Evolutionary conservation across 2,329 filamentous ascomycete genomes (phyloP), one percentile per base, ranked within the genome.

Genomic region (Meredithiella fracta): DNA sequence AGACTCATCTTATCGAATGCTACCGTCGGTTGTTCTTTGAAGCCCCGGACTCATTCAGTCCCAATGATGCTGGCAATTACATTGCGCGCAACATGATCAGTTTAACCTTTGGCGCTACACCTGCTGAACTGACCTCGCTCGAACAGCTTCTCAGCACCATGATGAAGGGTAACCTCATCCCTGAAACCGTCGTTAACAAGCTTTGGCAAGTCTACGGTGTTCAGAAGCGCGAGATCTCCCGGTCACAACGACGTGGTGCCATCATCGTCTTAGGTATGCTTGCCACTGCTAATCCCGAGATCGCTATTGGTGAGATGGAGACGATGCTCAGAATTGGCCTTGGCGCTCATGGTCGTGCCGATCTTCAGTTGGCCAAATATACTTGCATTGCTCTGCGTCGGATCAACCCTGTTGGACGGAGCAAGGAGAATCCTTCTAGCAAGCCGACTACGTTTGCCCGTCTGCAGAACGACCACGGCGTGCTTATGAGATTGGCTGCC

Each of bases 81-180:
- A 85, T 98, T 64, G 91, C 91, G 25, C 82, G 90, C 60, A 98
- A 97, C 69, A 98, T 98, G 91, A 97, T 97, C 68, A 96, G 90
- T 74, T 72, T 98, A 64, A 98, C 92, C 0, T 97, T 95, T 67
- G 91, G 90, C 26, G 90, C 91, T 1, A 94, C 91, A 0, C 88
- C 91, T 0, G 92, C 94, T 1, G 92, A 98, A 66, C 73, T 98
- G 55, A 98, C 92, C 0, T 97, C 89, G 50, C 75, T 98, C 7
- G 92, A 98, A 68, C 92, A 98, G 68, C 75, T 98, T 2, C 75
- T 98, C 5, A 88, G 86, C 60, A 97, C 89, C 0, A 98, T 98
- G 92, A 95, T 96, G 87, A 94, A 90, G 69, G 83, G 84, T 38
- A 87, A 88, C 14, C 78, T 90, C 67, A 83, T 98, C 60, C 84